Evolutionary conservation across 441 rosid species (phyloP).

Genomic region (Dalechampia spathulata): DNA sequence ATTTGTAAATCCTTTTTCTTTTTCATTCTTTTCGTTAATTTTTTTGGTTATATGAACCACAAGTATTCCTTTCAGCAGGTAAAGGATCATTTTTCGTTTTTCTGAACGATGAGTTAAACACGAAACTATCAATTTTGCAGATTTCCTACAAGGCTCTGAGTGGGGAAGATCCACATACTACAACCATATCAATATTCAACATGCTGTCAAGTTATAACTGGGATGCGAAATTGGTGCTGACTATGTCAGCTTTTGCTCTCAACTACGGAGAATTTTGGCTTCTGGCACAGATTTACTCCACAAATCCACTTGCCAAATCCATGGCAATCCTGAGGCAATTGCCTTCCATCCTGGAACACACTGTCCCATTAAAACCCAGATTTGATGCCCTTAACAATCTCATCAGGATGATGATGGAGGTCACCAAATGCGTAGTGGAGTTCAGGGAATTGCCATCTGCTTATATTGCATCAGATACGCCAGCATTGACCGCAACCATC

Average conservation of each 20-base stretch:
- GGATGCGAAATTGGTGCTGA: conserved; percentile 59
- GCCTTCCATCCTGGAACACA: conserved; percentile 36
- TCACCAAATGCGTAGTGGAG: conserved; percentile 41
- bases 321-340: conserved; percentile 62
- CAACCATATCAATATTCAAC: conserved; percentile 36
- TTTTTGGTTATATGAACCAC: no score
- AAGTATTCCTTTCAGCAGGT: no score
- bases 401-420: conserved; percentile 39
- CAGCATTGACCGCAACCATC: conserved; percentile 30
- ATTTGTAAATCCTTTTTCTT: no score
- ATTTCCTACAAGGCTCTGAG: conserved; percentile 43
- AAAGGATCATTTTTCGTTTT: no score
- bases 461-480: conserved; percentile 30
- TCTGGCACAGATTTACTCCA: conserved; percentile 42
- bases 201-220: conserved; percentile 44
- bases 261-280: conserved; percentile 68
- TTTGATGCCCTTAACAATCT: conserved; percentile 41
- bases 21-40: no score
- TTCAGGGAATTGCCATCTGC: conserved; percentile 42
- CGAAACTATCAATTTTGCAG: no score
- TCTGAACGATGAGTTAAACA: no score
- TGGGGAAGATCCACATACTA: conserved; percentile 38
- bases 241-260: conserved; percentile 58
- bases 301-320: conserved; percentile 59
- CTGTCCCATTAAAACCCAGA: conserved; percentile 34